These are phyloP conservation scores for Hirschfeldia incana DNA, from an alignment of 345 rosid species.

Conservation along the genomic window DNA sequence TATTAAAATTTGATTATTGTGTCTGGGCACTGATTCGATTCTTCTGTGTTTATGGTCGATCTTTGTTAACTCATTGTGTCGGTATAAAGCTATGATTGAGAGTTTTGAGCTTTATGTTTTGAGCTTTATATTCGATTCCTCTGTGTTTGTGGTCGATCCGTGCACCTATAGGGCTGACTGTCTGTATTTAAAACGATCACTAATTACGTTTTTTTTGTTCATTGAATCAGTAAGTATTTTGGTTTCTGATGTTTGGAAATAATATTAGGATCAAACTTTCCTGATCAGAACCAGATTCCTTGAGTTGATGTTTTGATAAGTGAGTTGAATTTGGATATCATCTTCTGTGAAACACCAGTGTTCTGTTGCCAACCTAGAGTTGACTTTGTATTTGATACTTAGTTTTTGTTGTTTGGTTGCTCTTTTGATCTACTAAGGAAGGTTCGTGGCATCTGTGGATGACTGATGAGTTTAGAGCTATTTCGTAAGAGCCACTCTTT, in stretches of 20 bases:
- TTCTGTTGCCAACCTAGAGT: neutral
- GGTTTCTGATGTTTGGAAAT: neutral
- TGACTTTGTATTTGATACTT: neutral
- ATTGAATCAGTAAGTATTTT: conserved; percentile 13
- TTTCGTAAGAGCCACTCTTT: neutral
- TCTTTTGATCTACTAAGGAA: conserved; percentile 3
- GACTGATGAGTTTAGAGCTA: conserved; percentile 6
- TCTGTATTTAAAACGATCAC: conserved; percentile 3
- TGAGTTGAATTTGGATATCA: conserved; percentile 21
- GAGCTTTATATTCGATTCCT: neutral
- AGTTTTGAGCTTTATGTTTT: neutral
- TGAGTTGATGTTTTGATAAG: conserved; percentile 26
- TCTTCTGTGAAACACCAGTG: neutral
- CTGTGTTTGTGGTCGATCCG: no score
- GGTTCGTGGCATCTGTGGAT: conserved; percentile 14
- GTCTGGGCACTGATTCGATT: conserved; percentile 9
- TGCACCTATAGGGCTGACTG: neutral
- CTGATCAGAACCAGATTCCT: conserved; percentile 32
- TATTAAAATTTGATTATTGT: neutral
- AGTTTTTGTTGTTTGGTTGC: neutral
- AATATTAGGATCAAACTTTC: neutral
- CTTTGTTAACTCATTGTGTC: neutral
- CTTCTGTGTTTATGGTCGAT: conserved; percentile 7
- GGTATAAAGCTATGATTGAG: conserved; percentile 12
- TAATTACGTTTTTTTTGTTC: neutral